Evolutionary conservation across 2,329 filamentous ascomycete genomes (phyloP).

Genomic region (Xylariaceae sp.): DNA sequence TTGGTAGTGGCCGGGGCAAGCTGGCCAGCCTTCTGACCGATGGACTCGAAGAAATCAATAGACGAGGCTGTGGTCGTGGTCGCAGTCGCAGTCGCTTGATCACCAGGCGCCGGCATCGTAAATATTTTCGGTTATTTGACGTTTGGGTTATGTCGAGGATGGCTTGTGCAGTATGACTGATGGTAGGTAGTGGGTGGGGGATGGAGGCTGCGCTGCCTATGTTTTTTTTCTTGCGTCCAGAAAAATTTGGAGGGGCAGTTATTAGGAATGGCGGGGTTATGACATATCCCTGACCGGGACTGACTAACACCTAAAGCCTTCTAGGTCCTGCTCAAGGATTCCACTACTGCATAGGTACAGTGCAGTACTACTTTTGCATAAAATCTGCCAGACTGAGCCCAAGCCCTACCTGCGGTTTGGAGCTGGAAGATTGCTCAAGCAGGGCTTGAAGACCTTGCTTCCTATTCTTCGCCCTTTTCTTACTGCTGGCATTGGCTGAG

Average conservation of each 20-base stretch:
- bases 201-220: conserved; percentile 12
- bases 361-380: conserved; percentile 46
- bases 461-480: conserved; percentile 68
- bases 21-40: conserved; percentile 65
- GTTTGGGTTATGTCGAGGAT: too few relatives aligned
- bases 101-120: conserved; percentile 51
- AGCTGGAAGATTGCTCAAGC: conserved; percentile 55
- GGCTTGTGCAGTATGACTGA: too few relatives aligned
- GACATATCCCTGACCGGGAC: conserved; percentile 38
- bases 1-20: conserved; percentile 50
- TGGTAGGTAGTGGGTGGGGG: neutral
- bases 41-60: conserved; percentile 65
- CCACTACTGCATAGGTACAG: conserved; percentile 5
- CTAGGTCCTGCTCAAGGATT: conserved; percentile 16
- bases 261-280: conserved; percentile 45
- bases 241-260: conserved; percentile 49
- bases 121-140: too few relatives aligned
- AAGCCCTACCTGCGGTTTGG: conserved; percentile 43
- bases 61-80: conserved; percentile 41
- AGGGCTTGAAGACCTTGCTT: conserved; percentile 71
- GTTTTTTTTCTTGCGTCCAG: conserved; percentile 11
- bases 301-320: conserved; percentile 16
- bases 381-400: conserved; percentile 63
- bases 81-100: conserved; percentile 43
- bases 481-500: conserved; percentile 63